Base-by-base conservation (phyloP, 257 asterid genomes). In the Salvia splendens region DNA sequence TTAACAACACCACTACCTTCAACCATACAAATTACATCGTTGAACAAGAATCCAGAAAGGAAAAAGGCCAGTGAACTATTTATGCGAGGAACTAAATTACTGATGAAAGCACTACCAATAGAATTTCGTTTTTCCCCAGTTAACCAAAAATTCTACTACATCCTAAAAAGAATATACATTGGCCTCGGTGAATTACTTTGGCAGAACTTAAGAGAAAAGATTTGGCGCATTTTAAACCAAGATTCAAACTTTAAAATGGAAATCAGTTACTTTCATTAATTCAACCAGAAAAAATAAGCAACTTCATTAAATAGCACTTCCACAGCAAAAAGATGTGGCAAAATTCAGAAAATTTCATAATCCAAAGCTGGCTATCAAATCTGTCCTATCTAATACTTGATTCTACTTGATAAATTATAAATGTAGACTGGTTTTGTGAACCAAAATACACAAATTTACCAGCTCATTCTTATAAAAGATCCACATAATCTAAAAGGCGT, bases 401-500 rank as follows among this genome's bases (percentile, higher is more conserved):
- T 49, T 5, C 3, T 15, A 14, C 54, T 15, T 5, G 42, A 38
- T 8, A 12, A 20, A 7, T 20, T 8, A 52, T 20, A 20, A 68
- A 70, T 70, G 55, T 59, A 32, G 53, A 12, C 36, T 52, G 50
- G 6, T 12, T 53, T 69, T 24, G 55, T 10, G 52, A 69, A 30
- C 49, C 57, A 50, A 64, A 53, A 73, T 9, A 38, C 47, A 73
- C 30, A 51, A 70, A 59, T 6, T 41, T 51, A 52, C 40, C 65
- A 75, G 36, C 52, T 60, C 69, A 65, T 42, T 56, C 54, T 52
- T 20, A 48, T 12, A 68, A 71, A 69, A 73, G 82, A 79, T 76
- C 82, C 71, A 64, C 61, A 58, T 58, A 45, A 59, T 68, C 64
- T n/a, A 70, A 66, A 69, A 42, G 51, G 50, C 54, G 43, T 4